Conservation (phyloP, 805 yeast genomes). For the Monosporozyma unispora region DNA sequence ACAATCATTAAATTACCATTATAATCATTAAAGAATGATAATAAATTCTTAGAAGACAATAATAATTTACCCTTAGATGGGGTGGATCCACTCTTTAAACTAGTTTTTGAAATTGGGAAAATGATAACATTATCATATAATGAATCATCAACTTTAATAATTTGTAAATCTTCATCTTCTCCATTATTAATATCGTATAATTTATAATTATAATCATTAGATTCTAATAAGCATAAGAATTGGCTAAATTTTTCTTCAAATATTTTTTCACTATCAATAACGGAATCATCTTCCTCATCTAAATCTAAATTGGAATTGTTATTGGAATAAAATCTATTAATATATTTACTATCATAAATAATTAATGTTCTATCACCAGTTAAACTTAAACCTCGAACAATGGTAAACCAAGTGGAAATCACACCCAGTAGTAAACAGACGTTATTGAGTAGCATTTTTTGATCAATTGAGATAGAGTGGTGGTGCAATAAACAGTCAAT, state of each 20-base stretch:
- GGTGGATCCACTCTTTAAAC: not conserved
- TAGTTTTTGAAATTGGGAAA: constrained; percentile 37
- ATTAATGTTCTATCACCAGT: constrained; percentile 26
- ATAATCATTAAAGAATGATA: constrained; percentile 43
- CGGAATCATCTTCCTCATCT: constrained; percentile 2
- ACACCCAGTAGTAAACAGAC: not conserved
- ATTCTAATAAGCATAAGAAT: not conserved
- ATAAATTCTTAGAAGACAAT: constrained; percentile 40
- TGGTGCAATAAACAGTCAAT: no score
- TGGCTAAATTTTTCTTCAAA: not conserved
- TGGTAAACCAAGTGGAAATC: not conserved
- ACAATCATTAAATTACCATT: constrained; percentile 74
- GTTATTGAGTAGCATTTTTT: not conserved
- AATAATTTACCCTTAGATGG: constrained; percentile 35
- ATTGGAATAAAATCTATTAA: constrained; percentile 22
- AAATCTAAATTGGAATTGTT: constrained; percentile 26
- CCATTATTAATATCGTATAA: constrained; percentile 14
- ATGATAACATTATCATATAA: constrained; percentile 48
- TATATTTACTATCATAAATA: constrained; percentile 26
- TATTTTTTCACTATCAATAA: not conserved
- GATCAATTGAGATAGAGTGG: not conserved
- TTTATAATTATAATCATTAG: not conserved
- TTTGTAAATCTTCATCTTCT: constrained; percentile 5
- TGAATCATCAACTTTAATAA: constrained; percentile 35
- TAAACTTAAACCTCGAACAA: constrained; percentile 5